These are phyloP conservation scores for Euphorbia tirucalli DNA, from an alignment of 345 rosid genomes.

Conservation along the genomic window DNA sequence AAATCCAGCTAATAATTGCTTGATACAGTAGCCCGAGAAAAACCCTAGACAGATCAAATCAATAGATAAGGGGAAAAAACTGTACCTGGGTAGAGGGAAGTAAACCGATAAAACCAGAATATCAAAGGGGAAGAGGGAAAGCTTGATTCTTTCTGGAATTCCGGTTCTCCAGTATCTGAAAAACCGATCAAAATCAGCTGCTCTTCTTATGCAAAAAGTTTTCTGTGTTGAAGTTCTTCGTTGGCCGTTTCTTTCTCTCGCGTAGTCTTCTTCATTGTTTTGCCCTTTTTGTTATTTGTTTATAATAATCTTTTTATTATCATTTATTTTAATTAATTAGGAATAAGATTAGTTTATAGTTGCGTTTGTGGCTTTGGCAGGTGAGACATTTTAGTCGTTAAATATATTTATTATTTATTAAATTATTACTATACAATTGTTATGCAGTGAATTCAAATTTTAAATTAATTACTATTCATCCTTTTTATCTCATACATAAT, in stretches of 20 bases:
- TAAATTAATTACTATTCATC: no score
- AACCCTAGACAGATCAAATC: slow-evolving; percentile 25
- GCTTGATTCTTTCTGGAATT: neutral
- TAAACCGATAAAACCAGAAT: neutral
- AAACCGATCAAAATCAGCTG: slow-evolving; percentile 16
- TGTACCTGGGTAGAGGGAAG: slow-evolving; percentile 21
- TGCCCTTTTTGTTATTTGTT: neutral
- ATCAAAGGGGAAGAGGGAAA: neutral
- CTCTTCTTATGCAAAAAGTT: no score
- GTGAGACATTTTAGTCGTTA: neutral
- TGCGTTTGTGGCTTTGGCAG: neutral
- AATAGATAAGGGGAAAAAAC: neutral
- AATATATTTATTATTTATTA: neutral
- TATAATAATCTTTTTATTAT: neutral
- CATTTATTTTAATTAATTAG: neutral
- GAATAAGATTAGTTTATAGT: no score
- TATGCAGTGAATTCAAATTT: no score
- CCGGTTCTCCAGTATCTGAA: neutral
- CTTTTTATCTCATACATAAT: no score
- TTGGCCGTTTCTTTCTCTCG: slow-evolving; percentile 1
- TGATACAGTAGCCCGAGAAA: neutral
- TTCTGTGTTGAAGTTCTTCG: neutral
- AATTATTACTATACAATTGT: no score
- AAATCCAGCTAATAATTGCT: no score
- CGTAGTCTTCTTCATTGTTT: neutral